Evolutionary conservation across 2,329 filamentous ascomycete genomes (phyloP).

Genomic region (Arthroderma sp.): DNA sequence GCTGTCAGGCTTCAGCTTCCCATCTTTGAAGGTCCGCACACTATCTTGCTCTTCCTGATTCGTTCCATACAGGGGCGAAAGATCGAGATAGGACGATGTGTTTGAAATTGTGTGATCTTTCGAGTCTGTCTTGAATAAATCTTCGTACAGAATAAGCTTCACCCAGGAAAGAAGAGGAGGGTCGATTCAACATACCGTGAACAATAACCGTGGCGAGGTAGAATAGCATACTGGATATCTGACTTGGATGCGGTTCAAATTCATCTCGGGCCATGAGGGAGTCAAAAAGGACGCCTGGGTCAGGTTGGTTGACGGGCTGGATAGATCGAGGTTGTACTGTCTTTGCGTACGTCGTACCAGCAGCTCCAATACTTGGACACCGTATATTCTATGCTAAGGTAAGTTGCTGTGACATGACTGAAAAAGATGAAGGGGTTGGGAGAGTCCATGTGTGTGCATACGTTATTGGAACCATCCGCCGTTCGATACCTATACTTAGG

Average conservation of each 20-base stretch:
- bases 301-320: conserved; percentile 16
- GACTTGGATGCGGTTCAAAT: conserved; percentile 30
- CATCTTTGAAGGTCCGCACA: conserved; percentile 27
- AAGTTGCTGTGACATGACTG: not conserved
- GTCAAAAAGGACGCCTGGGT: conserved; percentile 20
- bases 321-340: conserved; percentile 16
- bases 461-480: conserved; percentile 21
- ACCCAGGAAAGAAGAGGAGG: not conserved
- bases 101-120: conserved; percentile 25
- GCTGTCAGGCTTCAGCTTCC: conserved; percentile 30
- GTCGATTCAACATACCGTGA: conserved; percentile 26
- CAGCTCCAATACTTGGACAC: conserved; percentile 18
- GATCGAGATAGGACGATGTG: conserved; percentile 39
- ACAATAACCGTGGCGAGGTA: conserved; percentile 43
- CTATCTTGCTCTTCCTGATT: conserved; percentile 24
- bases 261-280: conserved; percentile 13
- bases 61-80: conserved; percentile 36
- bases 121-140: conserved; percentile 34
- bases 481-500: conserved; percentile 23
- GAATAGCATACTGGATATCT: conserved; percentile 38
- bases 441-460: conserved; percentile 4
- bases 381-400: conserved; percentile 15
- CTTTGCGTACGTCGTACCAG: conserved; percentile 21
- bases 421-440: not conserved
- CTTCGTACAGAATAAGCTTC: conserved; percentile 23